Evolutionary conservation across 208 protist species (phyloP), one percentile per base, ranked within the genome.

Genomic region (Acanthamoeba castellanii): DNA sequence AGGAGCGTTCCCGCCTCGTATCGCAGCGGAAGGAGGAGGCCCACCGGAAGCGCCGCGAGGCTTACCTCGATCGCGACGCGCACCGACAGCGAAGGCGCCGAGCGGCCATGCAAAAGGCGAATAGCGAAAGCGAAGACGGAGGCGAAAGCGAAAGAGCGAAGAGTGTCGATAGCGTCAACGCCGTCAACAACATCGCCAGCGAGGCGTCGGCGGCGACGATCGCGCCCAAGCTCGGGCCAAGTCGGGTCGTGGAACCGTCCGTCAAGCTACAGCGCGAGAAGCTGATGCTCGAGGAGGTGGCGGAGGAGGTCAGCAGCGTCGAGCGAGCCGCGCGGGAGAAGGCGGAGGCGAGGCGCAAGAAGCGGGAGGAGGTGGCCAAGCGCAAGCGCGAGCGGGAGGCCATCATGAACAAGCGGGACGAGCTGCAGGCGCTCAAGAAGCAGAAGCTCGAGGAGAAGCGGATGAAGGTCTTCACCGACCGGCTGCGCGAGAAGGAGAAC

Each of bases 361-460:
- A 30, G 25, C 14, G n/a, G 37, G 70, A 78, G 70, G 70, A 78
- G 70, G 16, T 18, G 25, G 70, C n/a, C n/a, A 32, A 20, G 70
- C 70, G 70, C 32, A 30, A 45, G 70, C 70, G 70, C 32, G 70
- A 78, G 70, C 70, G 70, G 14, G 70, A 78, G 14, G n/a, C 70
- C 32, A 78, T 78, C n/a, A 20, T 78, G 70, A 11, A 20, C 13
- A 32, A 78, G 16, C 9, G 11, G 70, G 32, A 32, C 32, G 70
- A 78, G 34, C 70, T 78, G 25, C 25, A 34, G 30, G n/a, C 70
- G 30, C 70, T 78, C 70, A 78, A 78, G 70, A 78, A 78, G 70
- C 27, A 45, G 30, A 78, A 78, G 70, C n/a, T 78, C 25, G 70
- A 78, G 70, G 70, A 78, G 70, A 78, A 78, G 70, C 27, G 70